Conservation (phyloP, 1,284 basidiomycete species). For the Tranzscheliella williamsii region DNA sequence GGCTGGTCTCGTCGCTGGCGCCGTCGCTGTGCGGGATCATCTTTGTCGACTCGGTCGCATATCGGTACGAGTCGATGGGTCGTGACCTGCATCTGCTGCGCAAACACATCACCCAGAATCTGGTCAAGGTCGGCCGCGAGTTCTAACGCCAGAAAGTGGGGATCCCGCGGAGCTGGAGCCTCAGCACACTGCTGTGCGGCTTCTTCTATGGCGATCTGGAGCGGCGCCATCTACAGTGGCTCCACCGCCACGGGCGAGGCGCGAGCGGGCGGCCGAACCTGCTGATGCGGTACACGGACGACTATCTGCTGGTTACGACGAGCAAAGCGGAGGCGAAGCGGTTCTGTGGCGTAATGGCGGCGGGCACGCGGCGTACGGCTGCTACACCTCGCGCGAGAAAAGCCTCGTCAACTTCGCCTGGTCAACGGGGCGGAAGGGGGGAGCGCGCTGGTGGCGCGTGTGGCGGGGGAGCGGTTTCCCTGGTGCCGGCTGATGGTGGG, state of each 20-base stretch:
- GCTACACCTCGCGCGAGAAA: conserved; percentile 83
- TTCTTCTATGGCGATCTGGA: conserved; percentile 89
- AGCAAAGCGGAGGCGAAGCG: conserved; percentile 68
- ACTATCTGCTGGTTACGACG: conserved; percentile 87
- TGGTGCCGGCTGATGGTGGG: conserved; percentile 56
- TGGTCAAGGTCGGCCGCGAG: conserved; percentile 70
- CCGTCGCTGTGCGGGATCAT: conserved; percentile 73
- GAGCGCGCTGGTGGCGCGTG: conserved; percentile 47
- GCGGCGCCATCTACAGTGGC: conserved; percentile 67
- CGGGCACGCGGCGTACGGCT: conserved; percentile 81
- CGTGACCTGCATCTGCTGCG: conserved; percentile 75
- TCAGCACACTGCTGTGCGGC: conserved; percentile 81
- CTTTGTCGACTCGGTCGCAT: conserved; percentile 80
- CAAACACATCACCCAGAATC: conserved; percentile 86
- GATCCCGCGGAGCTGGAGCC: conserved; percentile 91
- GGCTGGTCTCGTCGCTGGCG: conserved; percentile 65
- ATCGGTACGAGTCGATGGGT: conserved; percentile 66
- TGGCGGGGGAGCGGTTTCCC: conserved; percentile 38
- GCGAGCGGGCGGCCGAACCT: no score
- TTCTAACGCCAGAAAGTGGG: conserved; percentile 86
- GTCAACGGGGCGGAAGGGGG: conserved; percentile 67
- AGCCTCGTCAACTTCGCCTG: conserved; percentile 77
- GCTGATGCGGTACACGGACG: conserved; percentile 80
- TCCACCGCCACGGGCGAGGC: conserved; percentile 58
- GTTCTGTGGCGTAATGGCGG: conserved; percentile 79